A percentile compares a stretch with the other conserved stretches of the same genome.
Conservation (phyloP, 257 asterid species). For the Vinca minor region DNA sequence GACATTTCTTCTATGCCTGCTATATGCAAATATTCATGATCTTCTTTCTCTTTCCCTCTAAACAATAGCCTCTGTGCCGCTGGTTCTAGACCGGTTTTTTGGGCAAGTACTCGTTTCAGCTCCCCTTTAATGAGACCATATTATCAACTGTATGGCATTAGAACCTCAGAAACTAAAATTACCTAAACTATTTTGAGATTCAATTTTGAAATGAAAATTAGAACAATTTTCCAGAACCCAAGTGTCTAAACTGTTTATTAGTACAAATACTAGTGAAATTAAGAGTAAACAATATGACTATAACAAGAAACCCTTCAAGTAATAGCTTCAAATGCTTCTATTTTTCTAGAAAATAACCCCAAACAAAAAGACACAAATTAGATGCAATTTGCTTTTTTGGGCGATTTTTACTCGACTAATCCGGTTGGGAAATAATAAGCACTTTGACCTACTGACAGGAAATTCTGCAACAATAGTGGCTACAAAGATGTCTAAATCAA, state of each 20-base stretch:
- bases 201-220: neutral
- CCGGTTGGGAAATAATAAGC: no score
- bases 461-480: no score
- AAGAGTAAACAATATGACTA: neutral
- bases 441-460: no score
- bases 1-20: conserved; percentile 25
- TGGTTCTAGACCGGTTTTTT: conserved; percentile 22
- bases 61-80: conserved; percentile 23
- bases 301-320: neutral
- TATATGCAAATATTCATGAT: conserved; percentile 21
- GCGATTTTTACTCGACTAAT: neutral
- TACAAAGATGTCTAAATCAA: no score
- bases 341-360: neutral
- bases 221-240: no score
- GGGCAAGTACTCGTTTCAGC: conserved; percentile 18
- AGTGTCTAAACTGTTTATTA: no score
- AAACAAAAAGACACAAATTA: neutral
- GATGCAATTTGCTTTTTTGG: neutral
- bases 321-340: neutral
- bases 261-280: neutral
- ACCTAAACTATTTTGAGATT: neutral
- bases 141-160: neutral
- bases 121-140: conserved; percentile 14
- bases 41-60: conserved; percentile 28
- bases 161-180: neutral